These are phyloP conservation scores for Arachis stenosperma DNA, from an alignment of 306 rosid species.

Conservation along the genomic window DNA sequence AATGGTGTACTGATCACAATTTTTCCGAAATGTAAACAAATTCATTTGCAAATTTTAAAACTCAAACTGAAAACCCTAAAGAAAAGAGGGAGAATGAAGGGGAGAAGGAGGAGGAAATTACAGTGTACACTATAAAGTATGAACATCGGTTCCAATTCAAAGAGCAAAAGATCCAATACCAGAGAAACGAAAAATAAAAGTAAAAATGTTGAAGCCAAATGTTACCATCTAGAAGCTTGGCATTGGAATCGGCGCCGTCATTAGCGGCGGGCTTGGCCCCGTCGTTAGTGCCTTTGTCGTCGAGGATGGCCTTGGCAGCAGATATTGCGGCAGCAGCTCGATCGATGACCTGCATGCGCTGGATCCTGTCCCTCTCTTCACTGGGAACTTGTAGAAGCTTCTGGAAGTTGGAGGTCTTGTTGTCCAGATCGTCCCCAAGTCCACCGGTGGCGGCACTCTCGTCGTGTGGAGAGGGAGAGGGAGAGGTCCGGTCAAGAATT, in stretches of 20 bases:
- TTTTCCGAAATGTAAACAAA: neutral
- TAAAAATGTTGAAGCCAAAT: neutral
- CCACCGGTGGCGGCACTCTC: neutral
- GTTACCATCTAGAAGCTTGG: constrained; percentile 47
- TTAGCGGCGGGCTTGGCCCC: constrained; percentile 11
- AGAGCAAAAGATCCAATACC: neutral
- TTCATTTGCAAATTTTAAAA: neutral
- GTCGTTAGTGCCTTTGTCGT: constrained; percentile 27
- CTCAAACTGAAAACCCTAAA: constrained; percentile 34
- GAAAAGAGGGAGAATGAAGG: no score
- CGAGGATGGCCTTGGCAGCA: constrained; percentile 64
- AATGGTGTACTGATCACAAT: neutral
- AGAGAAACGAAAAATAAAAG: constrained; percentile 2
- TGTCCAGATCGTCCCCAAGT: constrained; percentile 49
- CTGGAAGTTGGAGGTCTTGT: constrained; percentile 72
- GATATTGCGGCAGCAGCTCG: constrained; percentile 91
- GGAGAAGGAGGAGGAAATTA: no score
- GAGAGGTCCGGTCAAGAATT: constrained; percentile 41
- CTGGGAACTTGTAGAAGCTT: constrained; percentile 71
- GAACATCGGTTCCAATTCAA: neutral
- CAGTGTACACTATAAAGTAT: neutral
- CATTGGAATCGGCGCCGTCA: neutral
- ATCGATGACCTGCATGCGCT: constrained; percentile 88
- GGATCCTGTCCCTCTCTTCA: constrained; percentile 79
- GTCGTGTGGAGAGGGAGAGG: neutral